Conservation (phyloP, 2,329 filamentous ascomycete genomes). For the Neocucurbitaria cava region DNA sequence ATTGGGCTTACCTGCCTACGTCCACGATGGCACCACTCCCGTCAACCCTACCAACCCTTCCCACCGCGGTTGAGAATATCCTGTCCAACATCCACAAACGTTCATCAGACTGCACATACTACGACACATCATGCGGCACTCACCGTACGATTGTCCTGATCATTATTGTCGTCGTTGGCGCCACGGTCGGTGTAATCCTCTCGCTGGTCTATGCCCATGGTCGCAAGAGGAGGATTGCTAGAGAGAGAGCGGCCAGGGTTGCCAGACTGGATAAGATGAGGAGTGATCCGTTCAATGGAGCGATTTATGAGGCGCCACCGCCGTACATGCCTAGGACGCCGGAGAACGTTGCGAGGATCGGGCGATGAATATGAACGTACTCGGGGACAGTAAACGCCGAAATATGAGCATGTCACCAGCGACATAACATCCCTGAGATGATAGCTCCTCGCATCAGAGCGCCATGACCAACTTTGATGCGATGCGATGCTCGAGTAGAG, state of each 20-base stretch:
- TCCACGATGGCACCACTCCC: conserved; percentile 14
- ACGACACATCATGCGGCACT: conserved; percentile 18
- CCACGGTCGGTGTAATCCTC: conserved; percentile 22
- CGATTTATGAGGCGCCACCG: conserved; percentile 12
- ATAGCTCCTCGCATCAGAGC: too few species aligned
- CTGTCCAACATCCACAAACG: conserved; percentile 14
- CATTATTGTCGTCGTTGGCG: conserved; percentile 25
- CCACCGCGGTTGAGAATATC: conserved; percentile 1
- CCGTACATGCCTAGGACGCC: conserved; percentile 19
- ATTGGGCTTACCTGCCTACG: not conserved
- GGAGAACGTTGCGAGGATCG: conserved; percentile 11
- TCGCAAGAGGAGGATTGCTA: conserved; percentile 7
- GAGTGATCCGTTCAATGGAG: not conserved
- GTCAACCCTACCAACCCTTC: not conserved
- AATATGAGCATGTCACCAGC: too few species aligned
- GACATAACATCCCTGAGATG: too few species aligned
- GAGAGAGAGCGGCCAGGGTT: conserved; percentile 1
- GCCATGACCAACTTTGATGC: too few species aligned
- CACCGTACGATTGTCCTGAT: conserved; percentile 29
- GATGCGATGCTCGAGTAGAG: too few species aligned
- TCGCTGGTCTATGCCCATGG: conserved; percentile 17
- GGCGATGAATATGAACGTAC: not conserved
- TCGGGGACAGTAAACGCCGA: too few species aligned
- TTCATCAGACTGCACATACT: conserved; percentile 16
- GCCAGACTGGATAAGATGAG: conserved; percentile 1